Conservation (phyloP, 352 stramenopile genomes). For the Globisporangium takayamanum region DNA sequence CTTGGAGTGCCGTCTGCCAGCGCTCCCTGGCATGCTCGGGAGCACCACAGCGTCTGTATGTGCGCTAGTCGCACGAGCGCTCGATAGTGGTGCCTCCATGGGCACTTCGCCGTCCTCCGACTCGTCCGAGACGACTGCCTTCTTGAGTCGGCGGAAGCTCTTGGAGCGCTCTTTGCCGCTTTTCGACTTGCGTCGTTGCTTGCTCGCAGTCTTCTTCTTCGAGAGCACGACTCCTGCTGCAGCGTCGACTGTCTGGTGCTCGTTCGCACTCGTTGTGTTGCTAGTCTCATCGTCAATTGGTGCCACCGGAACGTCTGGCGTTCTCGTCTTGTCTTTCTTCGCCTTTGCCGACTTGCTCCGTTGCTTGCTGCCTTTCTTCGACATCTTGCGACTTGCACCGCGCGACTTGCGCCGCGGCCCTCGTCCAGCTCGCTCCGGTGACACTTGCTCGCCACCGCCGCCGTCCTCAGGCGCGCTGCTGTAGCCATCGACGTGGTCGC, state of each 20-base stretch:
- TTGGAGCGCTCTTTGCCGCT: constrained; percentile 1
- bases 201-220: constrained; percentile 8
- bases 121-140: neutral
- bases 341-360: constrained; percentile 5
- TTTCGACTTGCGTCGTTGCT: constrained; percentile 8
- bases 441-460: neutral
- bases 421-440: constrained; percentile 1
- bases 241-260: too few relatives aligned
- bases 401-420: constrained; percentile 4
- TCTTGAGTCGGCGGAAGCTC: constrained; percentile 1
- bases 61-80: neutral
- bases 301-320: neutral
- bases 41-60: constrained; percentile 6
- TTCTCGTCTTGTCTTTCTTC: constrained; percentile 11
- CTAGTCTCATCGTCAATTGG: neutral
- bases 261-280: too few relatives aligned
- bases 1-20: constrained; percentile 1
- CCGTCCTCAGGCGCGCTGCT: constrained; percentile 26
- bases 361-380: constrained; percentile 9
- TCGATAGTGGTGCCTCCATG: neutral
- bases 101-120: neutral
- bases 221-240: neutral
- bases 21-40: constrained; percentile 13
- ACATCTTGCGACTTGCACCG: constrained; percentile 2
- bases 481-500: constrained; percentile 19